A percentile compares a stretch with the other conserved stretches of the same genome.
Conservation (phyloP, 331 rosid genomes). For the Spiraea crenata region DNA sequence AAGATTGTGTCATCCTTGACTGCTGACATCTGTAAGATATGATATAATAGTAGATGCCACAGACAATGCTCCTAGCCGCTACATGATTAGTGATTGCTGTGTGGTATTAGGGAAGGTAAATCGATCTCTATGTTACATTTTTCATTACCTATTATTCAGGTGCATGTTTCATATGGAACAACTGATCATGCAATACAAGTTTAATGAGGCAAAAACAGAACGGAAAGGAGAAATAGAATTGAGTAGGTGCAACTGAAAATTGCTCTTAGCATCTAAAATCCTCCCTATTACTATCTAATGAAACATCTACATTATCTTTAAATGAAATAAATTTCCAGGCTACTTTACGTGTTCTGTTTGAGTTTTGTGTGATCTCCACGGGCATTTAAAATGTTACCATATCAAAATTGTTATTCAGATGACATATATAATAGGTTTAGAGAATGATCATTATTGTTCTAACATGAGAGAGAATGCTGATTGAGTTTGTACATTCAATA, state of each 20-base stretch:
- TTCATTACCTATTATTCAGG: neutral
- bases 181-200: neutral
- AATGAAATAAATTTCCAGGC: neutral
- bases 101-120: constrained; percentile 92
- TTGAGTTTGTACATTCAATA: neutral
- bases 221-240: neutral
- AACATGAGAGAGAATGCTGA: neutral
- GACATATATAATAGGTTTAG: neutral
- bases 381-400: neutral
- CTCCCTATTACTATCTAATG: neutral
- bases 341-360: neutral
- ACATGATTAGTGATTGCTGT: constrained; percentile 93
- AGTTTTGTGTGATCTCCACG: neutral
- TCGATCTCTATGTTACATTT: neutral
- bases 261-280: neutral
- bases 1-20: constrained; percentile 38
- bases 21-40: constrained; percentile 50
- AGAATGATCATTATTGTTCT: neutral
- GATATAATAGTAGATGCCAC: constrained; percentile 88
- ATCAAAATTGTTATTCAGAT: neutral
- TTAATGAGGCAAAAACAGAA: neutral
- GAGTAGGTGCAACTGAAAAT: neutral
- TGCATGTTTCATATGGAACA: neutral
- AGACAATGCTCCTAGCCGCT: constrained; percentile 95
- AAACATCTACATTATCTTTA: neutral